These are phyloP conservation scores for Candida awuae DNA, from an alignment of 805 yeast species.

Conservation along the genomic window DNA sequence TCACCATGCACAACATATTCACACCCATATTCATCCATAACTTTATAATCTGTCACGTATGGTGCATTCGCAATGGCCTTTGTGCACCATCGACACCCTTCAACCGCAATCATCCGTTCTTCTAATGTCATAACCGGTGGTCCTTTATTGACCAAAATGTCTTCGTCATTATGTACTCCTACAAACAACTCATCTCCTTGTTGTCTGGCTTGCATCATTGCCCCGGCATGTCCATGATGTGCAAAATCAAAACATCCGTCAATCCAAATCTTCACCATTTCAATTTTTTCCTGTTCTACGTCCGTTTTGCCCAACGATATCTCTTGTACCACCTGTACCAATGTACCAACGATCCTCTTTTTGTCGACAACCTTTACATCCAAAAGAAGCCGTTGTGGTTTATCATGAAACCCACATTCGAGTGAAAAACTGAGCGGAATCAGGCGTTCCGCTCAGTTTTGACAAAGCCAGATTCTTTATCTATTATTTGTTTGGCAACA, in stretches of 20 bases:
- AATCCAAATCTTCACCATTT: conserved; percentile 64
- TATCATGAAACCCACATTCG: too few species aligned
- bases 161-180: conserved; percentile 92
- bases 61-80: conserved; percentile 72
- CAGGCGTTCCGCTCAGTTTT: too few species aligned
- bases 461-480: too few species aligned
- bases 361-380: too few species aligned
- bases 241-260: conserved; percentile 98
- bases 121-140: conserved; percentile 83
- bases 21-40: conserved; percentile 70
- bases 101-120: conserved; percentile 79
- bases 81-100: conserved; percentile 86
- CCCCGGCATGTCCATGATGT: conserved; percentile 98
- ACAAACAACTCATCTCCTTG: conserved; percentile 69
- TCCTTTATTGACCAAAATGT: conserved; percentile 75
- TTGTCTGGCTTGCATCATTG: conserved; percentile 86
- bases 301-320: conserved; percentile 16
- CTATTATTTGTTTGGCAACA: too few species aligned
- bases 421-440: too few species aligned
- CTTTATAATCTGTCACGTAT: conserved; percentile 80
- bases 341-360: too few species aligned
- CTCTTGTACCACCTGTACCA: too few species aligned
- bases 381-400: too few species aligned
- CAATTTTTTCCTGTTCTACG: conserved; percentile 20
- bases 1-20: conserved; percentile 97